These are phyloP conservation scores for Halteria grandinella DNA, from an alignment of 73 alveolate species.

Conservation along the genomic window DNA sequence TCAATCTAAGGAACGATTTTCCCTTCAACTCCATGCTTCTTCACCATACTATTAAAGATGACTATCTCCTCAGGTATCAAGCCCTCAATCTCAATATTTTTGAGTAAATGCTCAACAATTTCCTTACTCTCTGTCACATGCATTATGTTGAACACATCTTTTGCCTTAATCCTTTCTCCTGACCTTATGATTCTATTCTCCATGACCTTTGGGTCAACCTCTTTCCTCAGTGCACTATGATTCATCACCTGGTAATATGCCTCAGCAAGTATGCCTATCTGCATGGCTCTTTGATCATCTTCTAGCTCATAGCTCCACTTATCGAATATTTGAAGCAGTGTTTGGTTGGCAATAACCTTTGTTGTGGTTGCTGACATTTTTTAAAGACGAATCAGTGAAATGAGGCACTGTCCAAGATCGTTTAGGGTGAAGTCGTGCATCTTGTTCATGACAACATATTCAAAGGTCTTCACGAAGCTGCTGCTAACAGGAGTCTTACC, in stretches of 20 bases:
- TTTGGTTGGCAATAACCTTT: conserved; percentile 7
- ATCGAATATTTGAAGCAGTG: not conserved
- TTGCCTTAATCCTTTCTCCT: conserved; percentile 4
- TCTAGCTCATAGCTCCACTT: not conserved
- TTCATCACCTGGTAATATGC: not conserved
- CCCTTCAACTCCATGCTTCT: not conserved
- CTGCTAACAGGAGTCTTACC: not conserved
- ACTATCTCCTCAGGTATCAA: conserved; percentile 23
- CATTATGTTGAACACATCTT: conserved; percentile 13
- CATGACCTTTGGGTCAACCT: not conserved
- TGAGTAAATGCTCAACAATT: not conserved
- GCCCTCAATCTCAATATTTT: not conserved
- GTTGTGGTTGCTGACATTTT: not conserved
- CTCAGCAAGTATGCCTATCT: not conserved
- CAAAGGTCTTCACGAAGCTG: conserved; percentile 32
- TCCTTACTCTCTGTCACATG: not conserved
- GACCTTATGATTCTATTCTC: not conserved
- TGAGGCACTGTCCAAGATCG: not conserved
- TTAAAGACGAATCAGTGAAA: not conserved
- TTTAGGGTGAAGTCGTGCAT: not conserved
- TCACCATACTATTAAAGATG: not conserved
- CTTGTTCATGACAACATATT: conserved; percentile 8
- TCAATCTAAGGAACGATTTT: not conserved
- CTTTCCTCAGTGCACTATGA: conserved; percentile 1
- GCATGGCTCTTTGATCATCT: not conserved